phyloP scores from a whole-genome alignment of 768 basidiomycete species.

The Boletellus ananas region DNA sequence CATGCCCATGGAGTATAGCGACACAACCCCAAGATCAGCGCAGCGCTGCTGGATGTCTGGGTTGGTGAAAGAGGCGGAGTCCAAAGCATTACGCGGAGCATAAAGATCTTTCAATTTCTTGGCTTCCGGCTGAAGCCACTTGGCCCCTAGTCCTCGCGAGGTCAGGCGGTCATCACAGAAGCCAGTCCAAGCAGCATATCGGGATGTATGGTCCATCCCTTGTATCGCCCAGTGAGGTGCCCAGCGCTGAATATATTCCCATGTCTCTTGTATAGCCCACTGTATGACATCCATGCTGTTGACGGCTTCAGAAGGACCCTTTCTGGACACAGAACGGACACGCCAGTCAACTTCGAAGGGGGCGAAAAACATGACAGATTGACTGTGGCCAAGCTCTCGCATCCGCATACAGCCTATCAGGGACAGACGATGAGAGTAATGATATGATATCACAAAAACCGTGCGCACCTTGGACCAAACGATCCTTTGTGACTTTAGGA shows the following conservation, averaged over 20 bases:
- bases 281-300: slow-evolving; percentile 34
- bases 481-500: neutral
- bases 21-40: neutral
- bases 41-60: neutral
- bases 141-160: neutral
- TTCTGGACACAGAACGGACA: neutral
- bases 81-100: slow-evolving; percentile 3
- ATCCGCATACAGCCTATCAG: neutral
- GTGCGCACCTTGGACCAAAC: neutral
- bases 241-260: slow-evolving; percentile 35
- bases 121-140: too few species aligned
- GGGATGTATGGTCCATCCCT: slow-evolving; percentile 33
- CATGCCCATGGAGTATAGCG: neutral
- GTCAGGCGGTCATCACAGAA: slow-evolving; percentile 10
- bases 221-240: slow-evolving; percentile 42
- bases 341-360: neutral
- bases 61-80: slow-evolving; percentile 19
- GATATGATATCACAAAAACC: neutral
- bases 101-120: slow-evolving; percentile 37
- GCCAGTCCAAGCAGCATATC: slow-evolving; percentile 19
- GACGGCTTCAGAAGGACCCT: neutral
- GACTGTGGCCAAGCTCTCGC: neutral
- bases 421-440: neutral
- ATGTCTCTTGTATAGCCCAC: slow-evolving; percentile 46
- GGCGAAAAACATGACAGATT: neutral